Evolutionary conservation across 1,139 yeast genomes (phyloP).

Genomic region (Wickerhamiella infanticola): DNA sequence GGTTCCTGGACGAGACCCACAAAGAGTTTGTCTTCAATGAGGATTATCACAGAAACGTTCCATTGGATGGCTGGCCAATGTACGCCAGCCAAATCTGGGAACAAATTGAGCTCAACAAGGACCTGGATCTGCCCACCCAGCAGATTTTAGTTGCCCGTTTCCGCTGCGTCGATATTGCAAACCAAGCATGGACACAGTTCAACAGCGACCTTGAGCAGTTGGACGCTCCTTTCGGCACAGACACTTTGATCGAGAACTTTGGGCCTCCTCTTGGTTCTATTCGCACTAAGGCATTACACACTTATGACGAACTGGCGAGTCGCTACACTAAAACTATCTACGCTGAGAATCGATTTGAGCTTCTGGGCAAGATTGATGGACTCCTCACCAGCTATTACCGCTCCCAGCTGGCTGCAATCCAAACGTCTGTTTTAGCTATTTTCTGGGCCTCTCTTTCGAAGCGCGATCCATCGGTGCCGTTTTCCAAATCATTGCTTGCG

Average conservation of each 20-base stretch:
- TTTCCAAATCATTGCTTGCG: slow-evolving; percentile 20
- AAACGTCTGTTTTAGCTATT: slow-evolving; percentile 15
- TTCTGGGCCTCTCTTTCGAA: slow-evolving; percentile 8
- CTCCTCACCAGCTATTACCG: slow-evolving; percentile 27
- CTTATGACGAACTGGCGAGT: slow-evolving; percentile 55
- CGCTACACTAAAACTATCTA: slow-evolving; percentile 56
- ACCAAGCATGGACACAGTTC: slow-evolving; percentile 36
- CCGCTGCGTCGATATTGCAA: slow-evolving; percentile 79
- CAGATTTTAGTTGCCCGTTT: slow-evolving; percentile 88
- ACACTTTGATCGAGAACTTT: slow-evolving; percentile 18
- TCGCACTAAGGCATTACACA: slow-evolving; percentile 29
- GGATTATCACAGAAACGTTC: slow-evolving; percentile 70
- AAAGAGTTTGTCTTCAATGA: slow-evolving; percentile 31
- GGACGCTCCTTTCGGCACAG: slow-evolving; percentile 14
- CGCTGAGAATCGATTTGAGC: slow-evolving; percentile 38
- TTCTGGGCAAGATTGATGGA: slow-evolving; percentile 25
- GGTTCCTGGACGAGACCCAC: slow-evolving; percentile 25
- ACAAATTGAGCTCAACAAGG: slow-evolving; percentile 83
- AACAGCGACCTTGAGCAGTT: slow-evolving; percentile 22
- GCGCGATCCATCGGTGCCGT: slow-evolving; percentile 1
- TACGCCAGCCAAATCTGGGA: slow-evolving; percentile 90
- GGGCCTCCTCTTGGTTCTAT: slow-evolving; percentile 18
- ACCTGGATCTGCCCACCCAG: slow-evolving; percentile 89
- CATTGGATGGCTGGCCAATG: slow-evolving; percentile 91
- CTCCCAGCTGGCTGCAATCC: slow-evolving; percentile 26